Conservation (phyloP, 2,329 filamentous ascomycete species). For the Aspergillus sp. region DNA sequence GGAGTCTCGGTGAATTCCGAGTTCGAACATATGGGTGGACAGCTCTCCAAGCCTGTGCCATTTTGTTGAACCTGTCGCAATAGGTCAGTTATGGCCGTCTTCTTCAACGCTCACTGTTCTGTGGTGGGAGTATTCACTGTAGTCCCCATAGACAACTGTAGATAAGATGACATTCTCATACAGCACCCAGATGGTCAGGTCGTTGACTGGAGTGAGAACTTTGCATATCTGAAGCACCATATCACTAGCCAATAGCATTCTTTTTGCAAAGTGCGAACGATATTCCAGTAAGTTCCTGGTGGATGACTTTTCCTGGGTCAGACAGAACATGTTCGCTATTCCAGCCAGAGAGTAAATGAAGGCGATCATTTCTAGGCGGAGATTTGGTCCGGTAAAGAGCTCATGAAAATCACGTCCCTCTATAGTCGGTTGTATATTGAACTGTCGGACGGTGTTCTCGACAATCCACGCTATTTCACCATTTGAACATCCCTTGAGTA, state of each 20-base stretch:
- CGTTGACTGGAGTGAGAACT: conserved; percentile 39
- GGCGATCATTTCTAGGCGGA: conserved; percentile 41
- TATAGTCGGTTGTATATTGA: conserved; percentile 20
- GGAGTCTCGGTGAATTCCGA: conserved; percentile 26
- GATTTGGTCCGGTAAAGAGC: conserved; percentile 36
- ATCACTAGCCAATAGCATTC: conserved; percentile 34
- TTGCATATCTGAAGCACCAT: conserved; percentile 37
- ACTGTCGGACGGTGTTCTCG: conserved; percentile 25
- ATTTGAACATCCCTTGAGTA: conserved; percentile 10
- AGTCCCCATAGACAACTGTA: conserved; percentile 35
- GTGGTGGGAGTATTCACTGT: conserved; percentile 22
- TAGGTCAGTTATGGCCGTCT: neutral
- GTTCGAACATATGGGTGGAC: conserved; percentile 25
- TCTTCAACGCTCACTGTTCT: too few relatives aligned
- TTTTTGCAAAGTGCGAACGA: conserved; percentile 20
- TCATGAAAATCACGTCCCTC: conserved; percentile 36
- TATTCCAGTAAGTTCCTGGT: conserved; percentile 1
- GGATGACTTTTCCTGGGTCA: conserved; percentile 16
- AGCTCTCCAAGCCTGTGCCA: conserved; percentile 28
- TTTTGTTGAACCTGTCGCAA: conserved; percentile 18
- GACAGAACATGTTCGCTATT: conserved; percentile 21
- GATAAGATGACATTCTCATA: conserved; percentile 38
- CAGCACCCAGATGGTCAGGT: conserved; percentile 31
- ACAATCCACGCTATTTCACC: conserved; percentile 16
- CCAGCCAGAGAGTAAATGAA: conserved; percentile 39